A percentile compares a stretch with the other conserved stretches of the same genome.
phyloP scores from a whole-genome alignment of 768 basidiomycete species.

The Suillus discolor region DNA sequence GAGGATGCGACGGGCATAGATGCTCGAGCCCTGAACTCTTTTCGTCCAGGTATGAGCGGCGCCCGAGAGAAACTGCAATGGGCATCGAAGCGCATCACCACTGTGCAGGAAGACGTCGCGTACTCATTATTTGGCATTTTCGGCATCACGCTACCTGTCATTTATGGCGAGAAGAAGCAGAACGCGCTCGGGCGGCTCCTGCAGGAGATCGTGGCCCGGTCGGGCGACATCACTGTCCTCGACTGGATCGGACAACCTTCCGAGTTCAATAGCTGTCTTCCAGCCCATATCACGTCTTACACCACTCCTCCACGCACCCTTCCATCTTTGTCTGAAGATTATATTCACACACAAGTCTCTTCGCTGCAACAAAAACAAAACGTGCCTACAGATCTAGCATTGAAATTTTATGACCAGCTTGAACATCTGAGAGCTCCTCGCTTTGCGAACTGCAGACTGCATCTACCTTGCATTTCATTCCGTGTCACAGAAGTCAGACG shows the following conservation, averaged over 20 bases:
- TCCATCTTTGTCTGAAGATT: not conserved
- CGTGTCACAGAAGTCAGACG: slow-evolving; percentile 17
- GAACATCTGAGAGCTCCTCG: not conserved
- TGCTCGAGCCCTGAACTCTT: not conserved
- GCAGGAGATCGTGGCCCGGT: not conserved
- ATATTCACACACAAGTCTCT: not conserved
- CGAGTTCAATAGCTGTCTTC: not conserved
- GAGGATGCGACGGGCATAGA: not conserved
- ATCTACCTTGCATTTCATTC: not conserved
- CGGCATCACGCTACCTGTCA: not conserved
- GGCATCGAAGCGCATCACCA: not conserved
- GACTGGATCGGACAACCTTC: not conserved
- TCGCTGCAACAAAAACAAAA: not conserved
- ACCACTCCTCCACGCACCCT: not conserved
- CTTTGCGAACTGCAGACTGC: not conserved
- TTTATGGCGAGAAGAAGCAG: not conserved
- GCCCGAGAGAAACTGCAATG: not conserved
- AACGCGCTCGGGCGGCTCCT: not conserved
- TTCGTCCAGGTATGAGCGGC: not conserved
- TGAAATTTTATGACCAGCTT: not conserved
- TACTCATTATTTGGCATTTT: not conserved
- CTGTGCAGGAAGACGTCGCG: not conserved
- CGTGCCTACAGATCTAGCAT: not conserved
- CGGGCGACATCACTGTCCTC: not conserved
- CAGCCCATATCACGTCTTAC: not conserved